Base-by-base conservation (phyloP, 345 rosid genomes). In the Dipteronia sinensis region DNA sequence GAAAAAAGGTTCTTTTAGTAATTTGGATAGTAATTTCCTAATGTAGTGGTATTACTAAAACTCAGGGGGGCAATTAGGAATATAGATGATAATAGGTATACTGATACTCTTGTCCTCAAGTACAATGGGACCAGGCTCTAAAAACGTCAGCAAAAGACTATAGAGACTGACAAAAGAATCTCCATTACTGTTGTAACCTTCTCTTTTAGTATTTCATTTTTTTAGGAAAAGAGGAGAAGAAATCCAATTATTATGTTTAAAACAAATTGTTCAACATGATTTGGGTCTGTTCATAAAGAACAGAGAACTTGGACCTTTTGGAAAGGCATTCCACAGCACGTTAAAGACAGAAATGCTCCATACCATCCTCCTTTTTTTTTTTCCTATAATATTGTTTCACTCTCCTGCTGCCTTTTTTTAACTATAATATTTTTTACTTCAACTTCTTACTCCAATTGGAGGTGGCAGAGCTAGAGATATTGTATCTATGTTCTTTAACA, bases 331-430 rank as follows among this genome's bases (percentile, higher is more conserved):
- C 77, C 67, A 77, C 86, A 75, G 73, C 78, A 73, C 76, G 80
- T 83, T 81, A 81, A 65, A 88, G 87, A 88, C 88, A 83, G 86
- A 84, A 88, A 82, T 82, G 87, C 86, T 86, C 92, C 92, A 90
- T 88, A 81, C 90, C 86, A 62, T 63, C 64, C 46, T 72, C 62
- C 69, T 70, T 65, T 13, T 63, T 75, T 55, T 58, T 56, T 62
- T 76, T 66, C 51, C 58, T 67, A 73, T 70, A 79, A 71, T 65
- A 67, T 70, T 34, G 63, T 74, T 77, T 77, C 58, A 34, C 55
- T 38, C 55, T 80, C 53, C 63, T 76, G 63, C 56, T 53, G 40
- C 62, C 80, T 38, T 76, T 77, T 78, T 53, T 85, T 71, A 69
- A 62, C 77, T 58, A 22, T 15, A 29, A 71, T n/a, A 46, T n/a